A percentile compares a stretch with the other conserved stretches of the same genome.
Conservation (phyloP, 768 basidiomycete species). For the Lentinula edodes region DNA sequence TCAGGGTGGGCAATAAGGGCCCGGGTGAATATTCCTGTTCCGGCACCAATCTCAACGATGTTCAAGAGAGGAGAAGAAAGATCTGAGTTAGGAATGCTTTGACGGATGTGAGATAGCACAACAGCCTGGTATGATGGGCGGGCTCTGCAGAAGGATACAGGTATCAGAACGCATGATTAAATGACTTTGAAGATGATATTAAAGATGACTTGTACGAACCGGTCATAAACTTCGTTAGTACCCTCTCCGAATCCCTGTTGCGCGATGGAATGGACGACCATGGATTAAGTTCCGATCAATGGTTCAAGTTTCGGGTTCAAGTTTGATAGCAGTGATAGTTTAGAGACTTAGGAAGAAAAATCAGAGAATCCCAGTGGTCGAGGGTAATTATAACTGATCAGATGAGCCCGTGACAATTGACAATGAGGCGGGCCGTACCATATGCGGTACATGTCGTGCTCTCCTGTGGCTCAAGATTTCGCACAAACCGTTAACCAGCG, state of each 20-base stretch:
- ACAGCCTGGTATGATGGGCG: slow-evolving; percentile 77
- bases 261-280: slow-evolving; percentile 2
- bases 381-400: too few relatives aligned
- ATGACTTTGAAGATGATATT: background rate
- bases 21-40: slow-evolving; percentile 87
- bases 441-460: too few relatives aligned
- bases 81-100: slow-evolving; percentile 27
- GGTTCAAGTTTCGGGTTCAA: too few relatives aligned
- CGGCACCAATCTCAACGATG: slow-evolving; percentile 74
- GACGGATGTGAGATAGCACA: slow-evolving; percentile 57
- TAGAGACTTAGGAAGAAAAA: too few relatives aligned
- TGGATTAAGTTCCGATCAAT: background rate
- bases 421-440: too few relatives aligned
- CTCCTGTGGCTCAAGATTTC: too few relatives aligned
- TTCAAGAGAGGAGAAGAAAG: slow-evolving; percentile 33
- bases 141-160: slow-evolving; percentile 35
- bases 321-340: too few relatives aligned
- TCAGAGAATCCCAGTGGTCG: too few relatives aligned
- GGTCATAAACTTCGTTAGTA: slow-evolving; percentile 80
- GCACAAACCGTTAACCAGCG: too few relatives aligned
- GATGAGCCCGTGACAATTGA: too few relatives aligned
- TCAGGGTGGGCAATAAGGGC: slow-evolving; percentile 63
- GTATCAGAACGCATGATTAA: too few relatives aligned
- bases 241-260: slow-evolving; percentile 52
- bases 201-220: slow-evolving; percentile 28